Evolutionary conservation across 495 filamentous ascomycete genomes (phyloP).

Genomic region (Neurospora intermedia): DNA sequence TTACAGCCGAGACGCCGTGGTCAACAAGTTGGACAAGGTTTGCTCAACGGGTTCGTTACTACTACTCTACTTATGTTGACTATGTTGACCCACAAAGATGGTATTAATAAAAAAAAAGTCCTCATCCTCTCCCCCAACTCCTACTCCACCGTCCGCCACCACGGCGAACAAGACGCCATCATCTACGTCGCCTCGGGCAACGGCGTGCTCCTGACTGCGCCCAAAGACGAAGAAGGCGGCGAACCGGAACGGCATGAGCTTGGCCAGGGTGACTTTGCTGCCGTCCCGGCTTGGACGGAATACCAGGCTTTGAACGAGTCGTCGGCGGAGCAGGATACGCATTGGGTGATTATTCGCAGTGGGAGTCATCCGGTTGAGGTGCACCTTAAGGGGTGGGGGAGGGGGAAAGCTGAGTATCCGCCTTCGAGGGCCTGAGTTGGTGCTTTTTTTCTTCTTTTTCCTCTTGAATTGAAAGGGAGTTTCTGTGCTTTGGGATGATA

Average conservation of each 20-base stretch:
- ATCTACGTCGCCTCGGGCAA: slow-evolving; percentile 34
- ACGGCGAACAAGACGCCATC: slow-evolving; percentile 42
- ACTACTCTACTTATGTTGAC: background rate
- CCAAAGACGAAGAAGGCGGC: slow-evolving; percentile 25
- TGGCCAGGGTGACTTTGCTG: slow-evolving; percentile 50
- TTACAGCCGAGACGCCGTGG: slow-evolving; percentile 45
- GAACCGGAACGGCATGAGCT: slow-evolving; percentile 42
- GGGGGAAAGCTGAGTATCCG: slow-evolving; percentile 17
- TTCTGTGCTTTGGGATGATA: background rate
- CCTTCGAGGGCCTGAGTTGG: background rate
- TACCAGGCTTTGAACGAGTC: slow-evolving; percentile 58
- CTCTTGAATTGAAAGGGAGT: too few species aligned
- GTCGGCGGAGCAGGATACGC: slow-evolving; percentile 40
- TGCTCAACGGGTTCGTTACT: slow-evolving; percentile 35
- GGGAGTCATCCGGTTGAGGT: slow-evolving; percentile 46
- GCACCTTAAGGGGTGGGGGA: slow-evolving; percentile 49
- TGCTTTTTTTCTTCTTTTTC: too few species aligned
- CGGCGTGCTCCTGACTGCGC: slow-evolving; percentile 23
- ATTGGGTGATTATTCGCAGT: slow-evolving; percentile 50
- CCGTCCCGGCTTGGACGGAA: slow-evolving; percentile 53
- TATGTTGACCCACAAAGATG: too few species aligned
- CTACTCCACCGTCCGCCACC: slow-evolving; percentile 31
- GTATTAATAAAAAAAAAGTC: slow-evolving; percentile 22
- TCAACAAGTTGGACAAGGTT: slow-evolving; percentile 46
- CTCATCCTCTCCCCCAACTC: slow-evolving; percentile 32